Evolutionary conservation across 2,329 filamentous ascomycete species (phyloP), one percentile per base, ranked within the genome.

Genomic region (Fusarium nurragi): DNA sequence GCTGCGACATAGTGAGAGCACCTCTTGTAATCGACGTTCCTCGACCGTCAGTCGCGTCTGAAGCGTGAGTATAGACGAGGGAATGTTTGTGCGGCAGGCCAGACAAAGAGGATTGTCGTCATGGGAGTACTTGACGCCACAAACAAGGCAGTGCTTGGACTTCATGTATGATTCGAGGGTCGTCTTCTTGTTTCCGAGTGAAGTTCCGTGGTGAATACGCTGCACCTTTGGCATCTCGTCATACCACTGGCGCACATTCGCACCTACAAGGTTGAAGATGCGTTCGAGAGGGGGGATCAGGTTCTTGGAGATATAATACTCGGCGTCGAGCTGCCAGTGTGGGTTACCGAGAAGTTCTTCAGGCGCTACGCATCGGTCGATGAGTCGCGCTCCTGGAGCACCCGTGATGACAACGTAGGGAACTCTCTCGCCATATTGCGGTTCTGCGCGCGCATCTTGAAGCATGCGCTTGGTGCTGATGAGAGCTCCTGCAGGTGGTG

Each of bases 301-400:
- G 74, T 97, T 98, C 80, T 97, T 98, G 18, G 86, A 88, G 71
- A 99, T 98, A 80, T 99, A 99, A 78, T 99, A 99, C 69, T 97
- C 93, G 0, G 94, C 90, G 73, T 99, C 95, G 18, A 99, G 85
- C 69, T 93, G 89, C 47, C 90, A 86, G 70, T 94, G 87, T 21
- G 91, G 87, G 66, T 92, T 92, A 50, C 86, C 81, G 3, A 98
- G 83, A 5, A 98, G 81, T 11, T 89, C 88, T 70, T 97, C 93
- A 0, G 95, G 95, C 28, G 92, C 87, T 1, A 99, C 91, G 73
- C 93, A 97, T 13, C 95, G 90, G 76, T 98, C 94, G 67, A 93
- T 89, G 10, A 99, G 85, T 26, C 93, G 82, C 9, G 94, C 90
- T 0, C 93, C 93, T 0, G 95, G 95, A 0, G 91, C 92, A 5